Evolutionary conservation across 768 basidiomycete species (phyloP).

Genomic region (Harrya chromipes): DNA sequence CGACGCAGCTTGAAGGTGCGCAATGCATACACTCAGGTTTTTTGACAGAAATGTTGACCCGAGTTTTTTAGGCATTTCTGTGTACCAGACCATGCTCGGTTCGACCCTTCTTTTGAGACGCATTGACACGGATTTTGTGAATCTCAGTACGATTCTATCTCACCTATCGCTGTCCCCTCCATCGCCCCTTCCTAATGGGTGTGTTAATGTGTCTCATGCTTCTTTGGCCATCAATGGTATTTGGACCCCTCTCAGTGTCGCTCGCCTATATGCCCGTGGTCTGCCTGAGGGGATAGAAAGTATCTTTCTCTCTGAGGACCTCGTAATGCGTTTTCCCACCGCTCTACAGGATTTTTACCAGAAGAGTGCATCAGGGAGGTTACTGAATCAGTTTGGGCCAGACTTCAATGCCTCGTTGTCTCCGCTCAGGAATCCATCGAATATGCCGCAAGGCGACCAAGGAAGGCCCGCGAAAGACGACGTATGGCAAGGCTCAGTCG

Average conservation of each 20-base stretch:
- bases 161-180: conserved; percentile 34
- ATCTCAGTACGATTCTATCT: conserved; percentile 50
- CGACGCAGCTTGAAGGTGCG: conserved; percentile 69
- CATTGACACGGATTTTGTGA: conserved; percentile 78
- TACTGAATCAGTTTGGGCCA: conserved; percentile 61
- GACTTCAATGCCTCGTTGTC: conserved; percentile 49
- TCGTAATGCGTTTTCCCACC: conserved; percentile 61
- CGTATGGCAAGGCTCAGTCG: conserved; percentile 20
- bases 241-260: conserved; percentile 65
- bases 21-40: neutral
- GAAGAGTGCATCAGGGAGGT: conserved; percentile 43
- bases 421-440: conserved; percentile 1
- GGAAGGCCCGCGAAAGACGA: conserved; percentile 8
- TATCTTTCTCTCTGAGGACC: conserved; percentile 58
- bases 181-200: conserved; percentile 41
- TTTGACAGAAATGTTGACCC: conserved; percentile 7
- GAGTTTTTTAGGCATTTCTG: conserved; percentile 56
- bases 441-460: conserved; percentile 2
- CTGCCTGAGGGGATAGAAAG: conserved; percentile 38
- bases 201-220: conserved; percentile 50
- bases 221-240: conserved; percentile 54
- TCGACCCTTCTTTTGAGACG: conserved; percentile 59
- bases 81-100: conserved; percentile 67
- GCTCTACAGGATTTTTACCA: conserved; percentile 58
- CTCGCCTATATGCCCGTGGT: conserved; percentile 40